A percentile compares a stretch with the other conserved stretches of the same genome.
These are phyloP conservation scores for Thraustotheca clavata DNA, from an alignment of 352 stramenopile genomes.

Conservation along the genomic window DNA sequence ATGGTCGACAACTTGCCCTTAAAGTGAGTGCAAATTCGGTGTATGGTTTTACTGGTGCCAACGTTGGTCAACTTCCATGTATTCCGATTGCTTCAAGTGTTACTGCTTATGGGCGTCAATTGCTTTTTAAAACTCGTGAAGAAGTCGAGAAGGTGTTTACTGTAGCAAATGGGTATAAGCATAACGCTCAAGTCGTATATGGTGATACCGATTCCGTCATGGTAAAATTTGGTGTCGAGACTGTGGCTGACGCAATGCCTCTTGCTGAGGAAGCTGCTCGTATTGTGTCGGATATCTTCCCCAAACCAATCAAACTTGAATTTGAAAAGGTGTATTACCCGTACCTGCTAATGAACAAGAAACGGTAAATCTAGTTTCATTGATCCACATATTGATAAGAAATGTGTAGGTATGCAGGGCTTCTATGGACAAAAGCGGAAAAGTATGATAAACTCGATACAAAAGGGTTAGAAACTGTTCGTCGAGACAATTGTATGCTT, in stretches of 20 bases:
- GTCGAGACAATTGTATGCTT: conserved; percentile 98
- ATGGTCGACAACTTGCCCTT: conserved; percentile 94
- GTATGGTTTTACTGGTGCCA: conserved; percentile 99
- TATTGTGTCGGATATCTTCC: conserved; percentile 95
- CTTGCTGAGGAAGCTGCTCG: conserved; percentile 95
- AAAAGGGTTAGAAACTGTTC: conserved; percentile 98
- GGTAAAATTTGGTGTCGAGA: conserved; percentile 98
- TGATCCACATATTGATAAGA: neutral
- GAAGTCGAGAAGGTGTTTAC: conserved; percentile 97
- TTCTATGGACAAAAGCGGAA: conserved; percentile 83
- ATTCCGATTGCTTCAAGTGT: conserved; percentile 97
- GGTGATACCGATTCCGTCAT: conserved; percentile 99
- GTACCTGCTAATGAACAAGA: conserved; percentile 99
- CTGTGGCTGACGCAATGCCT: conserved; percentile 95
- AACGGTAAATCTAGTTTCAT: conserved; percentile 73
- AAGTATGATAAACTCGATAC: conserved; percentile 99
- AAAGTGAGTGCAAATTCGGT: conserved; percentile 99
- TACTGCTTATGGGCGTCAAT: conserved; percentile 95
- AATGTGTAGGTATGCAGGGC: conserved; percentile 42
- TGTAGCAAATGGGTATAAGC: conserved; percentile 86
- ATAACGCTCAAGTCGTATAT: conserved; percentile 97
- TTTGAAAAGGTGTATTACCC: conserved; percentile 99
- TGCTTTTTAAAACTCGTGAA: conserved; percentile 96
- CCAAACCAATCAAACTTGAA: conserved; percentile 95
- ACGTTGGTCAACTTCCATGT: conserved; percentile 97